These are phyloP conservation scores for Colletotrichum orchidophilum DNA, from an alignment of 2,329 filamentous ascomycete species.

Conservation along the genomic window DNA sequence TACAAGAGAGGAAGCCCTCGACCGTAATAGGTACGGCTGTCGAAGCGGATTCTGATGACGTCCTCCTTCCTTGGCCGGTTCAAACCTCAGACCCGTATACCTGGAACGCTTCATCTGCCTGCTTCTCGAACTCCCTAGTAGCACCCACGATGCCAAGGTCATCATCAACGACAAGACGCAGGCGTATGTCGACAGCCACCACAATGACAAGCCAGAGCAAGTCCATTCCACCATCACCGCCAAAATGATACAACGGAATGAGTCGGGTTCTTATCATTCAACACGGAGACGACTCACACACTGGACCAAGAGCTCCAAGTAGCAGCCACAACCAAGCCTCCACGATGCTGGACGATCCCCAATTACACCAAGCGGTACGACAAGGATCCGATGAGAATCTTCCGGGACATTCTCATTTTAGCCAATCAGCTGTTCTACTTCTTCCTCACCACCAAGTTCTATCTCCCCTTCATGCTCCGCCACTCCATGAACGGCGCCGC, in stretches of 20 bases:
- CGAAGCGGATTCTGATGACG: not conserved
- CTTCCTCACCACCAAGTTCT: constrained; percentile 48
- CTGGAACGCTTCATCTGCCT: constrained; percentile 49
- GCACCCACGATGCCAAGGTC: constrained; percentile 36
- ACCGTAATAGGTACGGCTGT: not conserved
- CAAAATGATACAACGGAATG: constrained; percentile 50
- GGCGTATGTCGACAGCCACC: constrained; percentile 34
- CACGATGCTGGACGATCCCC: constrained; percentile 47
- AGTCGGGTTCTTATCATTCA: constrained; percentile 35
- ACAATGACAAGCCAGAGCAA: constrained; percentile 42
- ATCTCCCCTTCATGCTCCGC: constrained; percentile 50
- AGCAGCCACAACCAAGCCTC: constrained; percentile 42
- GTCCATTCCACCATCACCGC: constrained; percentile 44
- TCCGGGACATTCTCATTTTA: constrained; percentile 43
- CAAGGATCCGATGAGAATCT: constrained; percentile 16
- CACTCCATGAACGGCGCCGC: constrained; percentile 38
- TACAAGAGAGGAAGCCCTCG: too few relatives aligned
- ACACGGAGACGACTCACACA: constrained; percentile 38
- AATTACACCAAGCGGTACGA: constrained; percentile 34
- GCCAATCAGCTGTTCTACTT: constrained; percentile 48
- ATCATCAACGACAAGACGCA: not conserved
- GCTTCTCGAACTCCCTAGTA: constrained; percentile 50
- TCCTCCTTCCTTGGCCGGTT: not conserved
- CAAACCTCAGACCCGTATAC: constrained; percentile 34
- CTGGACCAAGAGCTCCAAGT: constrained; percentile 47